Evolutionary conservation across 2,329 filamentous ascomycete species (phyloP).

Genomic region (Phialemoniopsis sp.): DNA sequence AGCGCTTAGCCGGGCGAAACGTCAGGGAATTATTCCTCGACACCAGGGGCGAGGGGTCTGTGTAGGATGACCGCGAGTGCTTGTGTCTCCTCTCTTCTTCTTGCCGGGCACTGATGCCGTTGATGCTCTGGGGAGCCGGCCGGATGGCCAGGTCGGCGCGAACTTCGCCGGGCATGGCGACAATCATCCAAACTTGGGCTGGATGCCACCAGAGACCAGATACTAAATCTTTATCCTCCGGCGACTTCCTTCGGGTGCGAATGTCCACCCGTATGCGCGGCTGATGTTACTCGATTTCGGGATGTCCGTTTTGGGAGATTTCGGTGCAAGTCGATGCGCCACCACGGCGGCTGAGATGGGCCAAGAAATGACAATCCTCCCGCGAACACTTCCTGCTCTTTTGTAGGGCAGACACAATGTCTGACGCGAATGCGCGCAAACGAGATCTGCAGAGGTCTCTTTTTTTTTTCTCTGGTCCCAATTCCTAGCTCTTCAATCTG

Average conservation of each 20-base stretch:
- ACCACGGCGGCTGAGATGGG: not conserved
- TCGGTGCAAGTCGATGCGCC: not conserved
- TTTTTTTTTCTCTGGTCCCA: too few species aligned
- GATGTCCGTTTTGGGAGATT: not conserved
- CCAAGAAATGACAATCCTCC: too few species aligned
- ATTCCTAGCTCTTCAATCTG: too few species aligned
- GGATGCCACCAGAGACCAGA: not conserved
- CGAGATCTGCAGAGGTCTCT: too few species aligned
- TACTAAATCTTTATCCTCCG: too few species aligned
- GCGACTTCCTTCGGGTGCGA: too few species aligned
- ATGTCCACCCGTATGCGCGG: too few species aligned
- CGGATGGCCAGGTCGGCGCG: not conserved
- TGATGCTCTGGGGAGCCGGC: not conserved
- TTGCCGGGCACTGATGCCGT: constrained; percentile 2
- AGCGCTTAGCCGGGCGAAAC: constrained; percentile 56
- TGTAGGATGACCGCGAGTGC: constrained; percentile 59
- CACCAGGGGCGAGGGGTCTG: constrained; percentile 52
- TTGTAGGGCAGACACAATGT: too few species aligned
- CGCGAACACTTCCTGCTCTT: too few species aligned
- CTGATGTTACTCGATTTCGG: not conserved
- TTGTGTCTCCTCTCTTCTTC: constrained; percentile 43
- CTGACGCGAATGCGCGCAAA: too few species aligned
- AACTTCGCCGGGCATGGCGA: not conserved
- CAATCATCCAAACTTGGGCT: not conserved
- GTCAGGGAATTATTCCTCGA: constrained; percentile 57